Base-by-base conservation (phyloP, 352 stramenopile genomes). In the Phytophthora palmivora region DNA sequence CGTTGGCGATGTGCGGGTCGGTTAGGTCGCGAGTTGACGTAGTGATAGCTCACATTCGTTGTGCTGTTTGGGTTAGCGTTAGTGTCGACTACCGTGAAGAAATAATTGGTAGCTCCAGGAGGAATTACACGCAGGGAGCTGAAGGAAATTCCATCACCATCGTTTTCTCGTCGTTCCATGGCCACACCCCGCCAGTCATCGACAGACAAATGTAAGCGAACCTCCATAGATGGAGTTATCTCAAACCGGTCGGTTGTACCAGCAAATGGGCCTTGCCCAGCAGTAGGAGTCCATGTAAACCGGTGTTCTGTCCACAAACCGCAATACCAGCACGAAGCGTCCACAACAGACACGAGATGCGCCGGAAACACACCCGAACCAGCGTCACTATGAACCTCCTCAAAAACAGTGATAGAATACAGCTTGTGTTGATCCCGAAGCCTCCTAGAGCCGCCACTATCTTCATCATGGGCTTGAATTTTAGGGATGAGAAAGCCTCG, bases 261-360 rank as follows among this genome's bases (percentile, higher is more conserved):
- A 1, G 70, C 69, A 18, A 77, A 79, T 7, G 74, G 74, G 1
- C 79, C 67, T 30, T 79, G 70, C 6, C 70, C 56, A 34, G 55
- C n/a, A 4, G 52, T 46, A 11, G 84, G 84, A 2, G 64, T 78
- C 82, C 84, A 91, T 15, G 77, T 73, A 44, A 93, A 93, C 22
- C 84, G 82, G 38, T 93, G 77, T 51, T 93, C 84, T 22, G 73
- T 70, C 84, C 84, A 93, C 39, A 88, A 73, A 2, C 80, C 84
- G 28, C 82, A 92, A 58, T 89, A 90, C 84, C 84, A 94, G 56
- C 84, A 94, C 18, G 77, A 84, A n/a, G 72, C 70, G 47, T 94
- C 82, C 1, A 90, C 79, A 30, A 89, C 75, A 21, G 52, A 67
- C 36, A 70, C 68, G 0, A 89, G 48, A 16, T 91, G 81, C 2